phyloP scores from a whole-genome alignment of 1,139 yeast genomes.

The Kurtzmaniella quercitrusa region DNA sequence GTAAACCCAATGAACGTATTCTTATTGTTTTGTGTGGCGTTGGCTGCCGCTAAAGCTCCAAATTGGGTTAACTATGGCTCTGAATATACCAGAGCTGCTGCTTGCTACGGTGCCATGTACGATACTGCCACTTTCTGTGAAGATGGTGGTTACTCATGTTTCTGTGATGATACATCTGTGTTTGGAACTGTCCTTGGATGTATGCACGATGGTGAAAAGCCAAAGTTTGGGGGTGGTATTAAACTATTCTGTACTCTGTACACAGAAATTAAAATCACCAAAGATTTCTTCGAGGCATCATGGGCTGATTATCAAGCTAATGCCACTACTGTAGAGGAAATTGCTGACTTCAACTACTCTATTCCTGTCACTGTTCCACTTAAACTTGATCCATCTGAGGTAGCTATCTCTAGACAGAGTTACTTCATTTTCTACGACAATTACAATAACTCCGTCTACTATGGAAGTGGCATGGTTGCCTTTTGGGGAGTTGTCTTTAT shows the following conservation, averaged over 20 bases:
- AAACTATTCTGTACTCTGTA: constrained; percentile 10
- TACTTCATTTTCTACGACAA: constrained; percentile 26
- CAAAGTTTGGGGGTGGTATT: neutral
- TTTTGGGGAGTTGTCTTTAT: constrained; percentile 19
- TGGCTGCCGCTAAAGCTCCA: neutral
- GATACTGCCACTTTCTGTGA: constrained; percentile 14
- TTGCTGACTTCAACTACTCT: constrained; percentile 19
- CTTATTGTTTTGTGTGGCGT: neutral
- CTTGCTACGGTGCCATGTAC: constrained; percentile 1
- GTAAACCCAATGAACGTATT: neutral
- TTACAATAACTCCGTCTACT: constrained; percentile 12
- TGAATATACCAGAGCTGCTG: neutral
- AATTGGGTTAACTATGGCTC: neutral
- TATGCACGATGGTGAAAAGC: constrained; percentile 2
- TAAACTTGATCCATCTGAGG: constrained; percentile 12
- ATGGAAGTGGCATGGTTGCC: constrained; percentile 15
- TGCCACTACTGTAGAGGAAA: constrained; percentile 18
- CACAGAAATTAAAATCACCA: constrained; percentile 12
- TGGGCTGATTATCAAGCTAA: constrained; percentile 13
- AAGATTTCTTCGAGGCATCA: constrained; percentile 15
- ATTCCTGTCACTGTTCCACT: constrained; percentile 20
- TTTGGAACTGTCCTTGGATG: constrained; percentile 18
- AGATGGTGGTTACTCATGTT: constrained; percentile 8
- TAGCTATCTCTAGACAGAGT: constrained; percentile 14
- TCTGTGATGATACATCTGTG: constrained; percentile 11